These are phyloP conservation scores for Rhynchospora pubera DNA, from an alignment of 176 grass and related monocot species.

Conservation along the genomic window DNA sequence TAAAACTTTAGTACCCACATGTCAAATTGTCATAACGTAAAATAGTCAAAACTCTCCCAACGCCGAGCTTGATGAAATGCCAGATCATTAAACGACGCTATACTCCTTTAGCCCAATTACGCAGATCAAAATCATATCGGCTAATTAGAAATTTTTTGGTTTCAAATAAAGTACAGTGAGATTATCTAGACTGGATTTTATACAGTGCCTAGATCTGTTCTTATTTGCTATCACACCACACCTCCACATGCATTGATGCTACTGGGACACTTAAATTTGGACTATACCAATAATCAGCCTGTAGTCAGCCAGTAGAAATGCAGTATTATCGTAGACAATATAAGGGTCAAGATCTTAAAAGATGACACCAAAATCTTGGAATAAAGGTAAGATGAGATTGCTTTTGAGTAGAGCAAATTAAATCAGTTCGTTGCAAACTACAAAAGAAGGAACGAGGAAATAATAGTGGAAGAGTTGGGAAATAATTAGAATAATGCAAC, in stretches of 20 bases:
- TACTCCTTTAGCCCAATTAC: background rate
- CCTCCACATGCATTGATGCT: background rate
- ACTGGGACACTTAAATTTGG: conserved; percentile 3
- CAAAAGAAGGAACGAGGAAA: background rate
- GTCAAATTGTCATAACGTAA: background rate
- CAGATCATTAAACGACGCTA: conserved; percentile 2
- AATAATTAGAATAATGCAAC: conserved; percentile 11
- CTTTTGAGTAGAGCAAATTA: background rate
- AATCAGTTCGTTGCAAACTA: background rate
- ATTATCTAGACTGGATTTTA: background rate
- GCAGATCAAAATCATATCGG: background rate
- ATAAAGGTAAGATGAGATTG: background rate
- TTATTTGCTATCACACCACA: background rate
- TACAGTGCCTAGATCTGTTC: background rate
- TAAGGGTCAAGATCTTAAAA: background rate
- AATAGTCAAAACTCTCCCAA: background rate
- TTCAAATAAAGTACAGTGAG: background rate
- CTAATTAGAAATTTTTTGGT: background rate
- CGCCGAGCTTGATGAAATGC: background rate
- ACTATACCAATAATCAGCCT: background rate
- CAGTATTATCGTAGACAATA: background rate
- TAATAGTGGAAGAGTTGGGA: background rate
- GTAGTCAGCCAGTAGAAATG: background rate
- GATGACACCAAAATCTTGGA: background rate
- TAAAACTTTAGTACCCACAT: background rate